Evolutionary conservation across 495 filamentous ascomycete genomes (phyloP), one percentile per base, ranked within the genome.

Genomic region (Pyrenula massariospora): DNA sequence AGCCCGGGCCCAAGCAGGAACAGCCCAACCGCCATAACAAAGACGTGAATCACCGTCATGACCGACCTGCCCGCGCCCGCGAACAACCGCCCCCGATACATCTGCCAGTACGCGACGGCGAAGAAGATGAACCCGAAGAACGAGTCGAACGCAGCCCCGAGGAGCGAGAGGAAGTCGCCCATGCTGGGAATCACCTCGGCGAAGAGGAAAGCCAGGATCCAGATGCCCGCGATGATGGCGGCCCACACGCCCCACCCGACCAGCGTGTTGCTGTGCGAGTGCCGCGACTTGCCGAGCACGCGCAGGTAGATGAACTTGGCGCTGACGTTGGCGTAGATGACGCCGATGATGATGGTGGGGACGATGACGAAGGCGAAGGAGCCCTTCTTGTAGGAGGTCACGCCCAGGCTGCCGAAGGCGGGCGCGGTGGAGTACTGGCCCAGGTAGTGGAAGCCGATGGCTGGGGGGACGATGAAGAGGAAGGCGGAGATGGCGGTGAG

Each of bases 401-500:
- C 60, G 1, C 72, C 72, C 12, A 82, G 63, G 58, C 69, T 74
- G 15, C 70, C 70, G 58, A 83, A 80, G 0, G 80, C 74, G 0
- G 80, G 80, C 0, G 73, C 72, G 0, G 70, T 69, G 24, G 77
- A 65, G 25, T 70, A 73, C 53, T 74, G 68, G 10, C 79, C 79
- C 2, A 82, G 59, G 55, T 78, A 81, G 1, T 67, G 64, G 68
- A 81, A 83, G 10, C 73, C 68, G 22, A 78, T 74, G 3, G 71
- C 68, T 0, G 79, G 76, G 10, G 79, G 78, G 8, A 82, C 71
- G 31, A 74, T 73, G 60, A 80, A 83, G 15, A 81, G 72, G 25
- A 72, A 70, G 25, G 69, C 71, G 3, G 78, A 78, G 58, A 81
- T 73, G 0, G 56, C 62, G 58, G 72, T 57, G 22, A 79, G 65